phyloP scores from a whole-genome alignment of 2,329 filamentous ascomycete species.

The Lasiodiplodia sp. region DNA sequence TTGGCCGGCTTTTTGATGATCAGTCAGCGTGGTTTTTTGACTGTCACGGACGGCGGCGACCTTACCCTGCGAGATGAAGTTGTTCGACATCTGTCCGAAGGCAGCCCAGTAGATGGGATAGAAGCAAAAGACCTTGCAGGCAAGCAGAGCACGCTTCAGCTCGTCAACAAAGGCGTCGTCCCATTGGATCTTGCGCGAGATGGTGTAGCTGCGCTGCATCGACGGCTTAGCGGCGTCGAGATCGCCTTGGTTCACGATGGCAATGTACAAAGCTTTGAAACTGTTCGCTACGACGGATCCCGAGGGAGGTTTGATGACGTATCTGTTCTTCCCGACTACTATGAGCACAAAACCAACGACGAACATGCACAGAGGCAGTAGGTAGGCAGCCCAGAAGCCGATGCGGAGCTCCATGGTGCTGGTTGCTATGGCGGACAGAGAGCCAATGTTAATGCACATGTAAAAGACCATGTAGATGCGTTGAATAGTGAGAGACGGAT shows the following conservation, averaged over 20 bases:
- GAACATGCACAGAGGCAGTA: slow-evolving; percentile 70
- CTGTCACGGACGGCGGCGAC: not conserved
- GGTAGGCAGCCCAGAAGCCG: slow-evolving; percentile 71
- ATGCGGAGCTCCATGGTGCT: slow-evolving; percentile 72
- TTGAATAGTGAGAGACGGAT: slow-evolving; percentile 49
- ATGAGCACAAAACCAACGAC: slow-evolving; percentile 65
- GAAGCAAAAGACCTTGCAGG: slow-evolving; percentile 72
- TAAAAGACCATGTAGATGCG: slow-evolving; percentile 67
- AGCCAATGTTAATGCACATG: slow-evolving; percentile 74
- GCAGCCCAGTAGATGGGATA: slow-evolving; percentile 57
- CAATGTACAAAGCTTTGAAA: slow-evolving; percentile 68
- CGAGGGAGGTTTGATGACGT: slow-evolving; percentile 33
- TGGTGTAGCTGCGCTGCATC: slow-evolving; percentile 51
- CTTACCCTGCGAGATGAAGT: slow-evolving; percentile 54
- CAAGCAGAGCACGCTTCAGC: slow-evolving; percentile 69
- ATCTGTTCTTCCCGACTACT: slow-evolving; percentile 41
- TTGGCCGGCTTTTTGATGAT: slow-evolving; percentile 46
- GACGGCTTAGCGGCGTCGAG: slow-evolving; percentile 68
- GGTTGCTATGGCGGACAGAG: slow-evolving; percentile 70
- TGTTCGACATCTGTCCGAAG: slow-evolving; percentile 56
- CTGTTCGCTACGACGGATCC: slow-evolving; percentile 37
- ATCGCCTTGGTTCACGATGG: slow-evolving; percentile 56
- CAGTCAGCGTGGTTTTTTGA: not conserved
- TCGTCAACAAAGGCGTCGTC: slow-evolving; percentile 76
- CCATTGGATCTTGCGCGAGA: slow-evolving; percentile 58